Base-by-base conservation (phyloP, 768 basidiomycete species). In the Suillus decipiens region DNA sequence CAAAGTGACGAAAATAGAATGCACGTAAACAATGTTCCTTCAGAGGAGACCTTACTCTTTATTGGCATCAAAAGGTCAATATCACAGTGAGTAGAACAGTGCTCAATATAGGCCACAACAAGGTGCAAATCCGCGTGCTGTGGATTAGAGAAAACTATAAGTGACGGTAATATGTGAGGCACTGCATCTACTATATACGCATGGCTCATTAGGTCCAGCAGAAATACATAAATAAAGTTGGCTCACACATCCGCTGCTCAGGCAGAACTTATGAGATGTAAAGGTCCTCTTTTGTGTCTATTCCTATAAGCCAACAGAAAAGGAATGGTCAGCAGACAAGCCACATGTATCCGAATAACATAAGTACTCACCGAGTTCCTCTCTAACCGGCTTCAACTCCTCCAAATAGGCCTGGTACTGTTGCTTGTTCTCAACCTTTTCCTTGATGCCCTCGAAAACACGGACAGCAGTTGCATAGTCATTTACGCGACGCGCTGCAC, bases 391-490 rank as follows among this genome's bases (percentile, higher is more conserved):
- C 77, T 91, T 93, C 69, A 97, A 83, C 79, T 98, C 96, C 15
- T 92, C 86, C 73, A 99, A 79, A 76, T 99, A 99, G 37, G 89
- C 88, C 81, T 94, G 82, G 74, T 99, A 99, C 79, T 99, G 97
- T 63, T 86, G 80, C 81, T 92, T 91, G 81, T 96, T 99, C 84
- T 99, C 97, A 54, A 97, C 95, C 84, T 99, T 99, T 79, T 95
- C 95, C 81, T 86, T 89, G 71, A 99, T 77, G 64, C 96, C 97
- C 84, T 99, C 96, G 72, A 98, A 93, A 69, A 99, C 85, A 65
- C 97, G 84, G 63, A 99, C 95, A 47, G 96, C 96, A 45, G 97
- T 99, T 48, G 96, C 89, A 77, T 92, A 99, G 84, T 98, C 96
- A 79, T 99, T 90, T 65, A 97, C 94, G 68, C 95, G 87, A 67